Base-by-base conservation (phyloP, 2,329 filamentous ascomycete species). In the Exophiala xenobiotica region DNA sequence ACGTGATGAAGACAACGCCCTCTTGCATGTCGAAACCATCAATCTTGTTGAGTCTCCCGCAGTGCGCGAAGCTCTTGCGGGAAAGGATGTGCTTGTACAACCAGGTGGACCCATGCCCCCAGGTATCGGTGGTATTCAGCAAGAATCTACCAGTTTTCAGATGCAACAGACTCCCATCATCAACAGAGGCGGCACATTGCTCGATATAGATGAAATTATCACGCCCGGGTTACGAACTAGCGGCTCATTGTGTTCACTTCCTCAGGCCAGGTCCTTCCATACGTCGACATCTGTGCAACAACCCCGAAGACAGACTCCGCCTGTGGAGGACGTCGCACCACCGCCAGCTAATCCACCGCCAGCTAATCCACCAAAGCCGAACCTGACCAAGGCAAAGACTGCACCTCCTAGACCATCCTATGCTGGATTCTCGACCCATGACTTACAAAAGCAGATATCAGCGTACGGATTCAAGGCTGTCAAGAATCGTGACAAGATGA, bases 381-480 rank as follows among this genome's bases (percentile, higher is more conserved):
- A 3, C 3, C 9, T 26, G 11, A 40, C 31, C 11, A 38, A 37
- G 38, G 29, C 33, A 2, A 51, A 53, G 22, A 18, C 31, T 11
- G 23, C 26, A 9, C 47, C 57, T 2, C 31, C 44, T 6, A 75
- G 71, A 41, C 86, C 86, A 2, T 77, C 80, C 8, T 90, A 79
- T 54, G 75, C 79, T 33, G 68, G 78, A 0, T 83, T 80, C 52
- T 83, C 83, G 2, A 83, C 86, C 54, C 69, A 75, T 6, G 80
- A 87, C 51, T 70, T 91, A 12, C 72, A 81, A 2, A 80, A 76
- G 49, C 78, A 86, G 61, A 71, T 91, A 38, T 71, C 77, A 4
- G 73, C 75, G 0, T 90, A 83, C 62, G 86, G 85, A 0, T 90
- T 91, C 68, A 91, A 90, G 64, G 73, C 83, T 1, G 72, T 90